A percentile compares a stretch with the other conserved stretches of the same genome.
Conservation (phyloP, 805 yeast species). For the Yarrowia hollandica region DNA sequence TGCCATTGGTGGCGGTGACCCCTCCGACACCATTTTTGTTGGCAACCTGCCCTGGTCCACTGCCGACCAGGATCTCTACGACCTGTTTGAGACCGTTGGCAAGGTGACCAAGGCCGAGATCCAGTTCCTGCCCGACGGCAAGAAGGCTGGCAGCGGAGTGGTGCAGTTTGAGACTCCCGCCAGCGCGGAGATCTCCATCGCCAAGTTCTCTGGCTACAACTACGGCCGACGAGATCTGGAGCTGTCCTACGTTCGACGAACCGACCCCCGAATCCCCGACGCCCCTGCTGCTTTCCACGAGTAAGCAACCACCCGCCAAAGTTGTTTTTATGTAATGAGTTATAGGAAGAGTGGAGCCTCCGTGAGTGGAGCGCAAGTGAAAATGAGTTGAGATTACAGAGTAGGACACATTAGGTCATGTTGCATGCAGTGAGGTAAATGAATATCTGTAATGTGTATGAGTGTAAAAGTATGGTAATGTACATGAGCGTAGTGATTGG, state of each 20-base stretch:
- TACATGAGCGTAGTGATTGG: too few species aligned
- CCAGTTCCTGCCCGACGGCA: constrained; percentile 59
- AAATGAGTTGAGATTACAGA: constrained; percentile 16
- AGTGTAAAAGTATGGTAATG: too few species aligned
- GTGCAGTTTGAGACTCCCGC: constrained; percentile 68
- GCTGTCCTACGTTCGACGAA: constrained; percentile 61
- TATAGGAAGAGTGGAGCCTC: constrained; percentile 29
- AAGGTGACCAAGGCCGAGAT: constrained; percentile 74
- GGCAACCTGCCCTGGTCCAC: constrained; percentile 87
- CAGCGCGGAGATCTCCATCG: constrained; percentile 72
- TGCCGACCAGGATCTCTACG: constrained; percentile 78
- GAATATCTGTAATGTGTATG: not conserved
- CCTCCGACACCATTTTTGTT: constrained; percentile 63
- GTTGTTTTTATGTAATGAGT: constrained; percentile 25
- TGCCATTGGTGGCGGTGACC: constrained; percentile 61
- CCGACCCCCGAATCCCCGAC: constrained; percentile 24
- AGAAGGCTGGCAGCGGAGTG: constrained; percentile 82
- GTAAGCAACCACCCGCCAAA: not conserved
- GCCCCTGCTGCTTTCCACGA: constrained; percentile 28
- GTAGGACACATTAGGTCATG: constrained; percentile 23
- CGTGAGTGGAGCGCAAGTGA: constrained; percentile 25
- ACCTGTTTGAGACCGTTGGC: constrained; percentile 83
- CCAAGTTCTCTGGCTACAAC: constrained; percentile 71
- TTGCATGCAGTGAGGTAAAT: constrained; percentile 27
- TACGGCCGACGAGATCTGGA: constrained; percentile 79